Evolutionary conservation across 176 grass and related monocot genomes (phyloP).

Genomic region (Zea mays): DNA sequence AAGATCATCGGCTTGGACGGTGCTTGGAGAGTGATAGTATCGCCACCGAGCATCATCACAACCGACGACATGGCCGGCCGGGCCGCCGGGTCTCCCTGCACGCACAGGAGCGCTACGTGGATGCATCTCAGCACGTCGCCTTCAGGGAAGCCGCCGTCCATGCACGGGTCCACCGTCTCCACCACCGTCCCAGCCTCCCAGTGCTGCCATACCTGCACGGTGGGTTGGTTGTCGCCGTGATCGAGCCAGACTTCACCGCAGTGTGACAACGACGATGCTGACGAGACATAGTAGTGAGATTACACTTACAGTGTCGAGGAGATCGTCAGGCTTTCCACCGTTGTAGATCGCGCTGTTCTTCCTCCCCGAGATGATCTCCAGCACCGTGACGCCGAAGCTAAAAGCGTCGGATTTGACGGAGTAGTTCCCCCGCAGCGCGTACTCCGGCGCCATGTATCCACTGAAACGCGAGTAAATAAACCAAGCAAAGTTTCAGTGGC

Average conservation of each 20-base stretch:
- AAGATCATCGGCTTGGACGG: not conserved
- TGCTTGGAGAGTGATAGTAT: not conserved
- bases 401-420: not conserved
- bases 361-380: not conserved
- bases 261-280: too few species aligned
- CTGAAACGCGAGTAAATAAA: not conserved
- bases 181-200: not conserved
- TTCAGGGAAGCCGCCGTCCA: not conserved
- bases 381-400: not conserved
- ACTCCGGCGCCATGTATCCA: slow-evolving; percentile 1
- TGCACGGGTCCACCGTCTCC: slow-evolving; percentile 10
- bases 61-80: slow-evolving; percentile 1
- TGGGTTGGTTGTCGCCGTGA: not conserved
- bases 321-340: not conserved
- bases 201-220: slow-evolving; percentile 22
- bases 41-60: not conserved
- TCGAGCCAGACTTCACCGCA: not conserved
- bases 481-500: not conserved
- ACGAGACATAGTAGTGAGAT: too few species aligned
- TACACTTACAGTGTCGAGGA: not conserved
- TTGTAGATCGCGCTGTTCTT: not conserved
- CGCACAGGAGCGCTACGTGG: not conserved
- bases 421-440: not conserved
- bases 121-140: not conserved
- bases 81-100: not conserved